Evolutionary conservation across 1,284 basidiomycete species (phyloP).

Genomic region (Sporisorium scitamineum): DNA sequence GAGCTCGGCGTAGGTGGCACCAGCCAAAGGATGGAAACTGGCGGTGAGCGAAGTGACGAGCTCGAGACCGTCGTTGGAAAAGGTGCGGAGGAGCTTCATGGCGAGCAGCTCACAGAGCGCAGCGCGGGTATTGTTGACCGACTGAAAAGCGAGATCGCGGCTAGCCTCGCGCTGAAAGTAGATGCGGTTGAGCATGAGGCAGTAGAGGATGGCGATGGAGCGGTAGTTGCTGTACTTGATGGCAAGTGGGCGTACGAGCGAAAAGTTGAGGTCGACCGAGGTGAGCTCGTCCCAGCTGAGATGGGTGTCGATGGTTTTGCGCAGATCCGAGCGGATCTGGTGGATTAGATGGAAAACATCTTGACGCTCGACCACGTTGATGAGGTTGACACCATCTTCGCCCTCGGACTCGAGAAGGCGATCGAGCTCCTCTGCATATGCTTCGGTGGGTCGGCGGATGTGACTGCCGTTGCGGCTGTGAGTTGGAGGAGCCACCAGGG

Average conservation of each 20-base stretch:
- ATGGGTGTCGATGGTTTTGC: slow-evolving; percentile 59
- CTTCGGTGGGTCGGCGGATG: slow-evolving; percentile 28
- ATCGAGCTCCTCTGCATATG: slow-evolving; percentile 36
- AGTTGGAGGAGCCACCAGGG: neutral
- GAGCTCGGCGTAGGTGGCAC: slow-evolving; percentile 66
- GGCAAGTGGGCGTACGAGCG: slow-evolving; percentile 59
- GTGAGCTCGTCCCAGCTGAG: slow-evolving; percentile 63
- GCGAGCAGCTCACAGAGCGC: slow-evolving; percentile 89
- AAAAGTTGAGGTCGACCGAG: slow-evolving; percentile 61
- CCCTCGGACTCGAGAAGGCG: slow-evolving; percentile 48
- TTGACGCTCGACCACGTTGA: slow-evolving; percentile 48
- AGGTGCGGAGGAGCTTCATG: slow-evolving; percentile 78
- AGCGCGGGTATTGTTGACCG: slow-evolving; percentile 81
- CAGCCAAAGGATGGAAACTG: slow-evolving; percentile 81
- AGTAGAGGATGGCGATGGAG: slow-evolving; percentile 80
- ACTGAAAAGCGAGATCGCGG: slow-evolving; percentile 71
- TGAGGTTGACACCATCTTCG: slow-evolving; percentile 51
- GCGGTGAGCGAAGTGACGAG: slow-evolving; percentile 85
- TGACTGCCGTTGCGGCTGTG: slow-evolving; percentile 17
- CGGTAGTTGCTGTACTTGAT: slow-evolving; percentile 57
- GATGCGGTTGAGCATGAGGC: slow-evolving; percentile 86
- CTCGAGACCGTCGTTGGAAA: slow-evolving; percentile 72
- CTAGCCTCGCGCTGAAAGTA: slow-evolving; percentile 78
- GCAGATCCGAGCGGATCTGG: slow-evolving; percentile 47
- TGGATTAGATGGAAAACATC: slow-evolving; percentile 60